Percentiles rank a stretch among this genome's conserved stretches.
Conservation (phyloP, 106 monocot species). For the Dioscorea alata region DNA sequence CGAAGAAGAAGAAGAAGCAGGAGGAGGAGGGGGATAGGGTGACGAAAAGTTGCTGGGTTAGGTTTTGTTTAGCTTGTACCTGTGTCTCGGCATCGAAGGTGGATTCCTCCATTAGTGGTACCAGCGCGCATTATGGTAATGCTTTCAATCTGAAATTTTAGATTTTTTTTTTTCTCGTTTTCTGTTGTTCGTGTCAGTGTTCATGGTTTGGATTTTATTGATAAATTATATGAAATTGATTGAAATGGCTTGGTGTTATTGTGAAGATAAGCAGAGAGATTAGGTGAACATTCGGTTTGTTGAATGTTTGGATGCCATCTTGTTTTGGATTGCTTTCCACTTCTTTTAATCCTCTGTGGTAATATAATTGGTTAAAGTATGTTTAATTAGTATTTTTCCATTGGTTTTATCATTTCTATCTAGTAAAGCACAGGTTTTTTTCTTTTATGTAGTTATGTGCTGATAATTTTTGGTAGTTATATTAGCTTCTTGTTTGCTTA, state of each 20-base stretch:
- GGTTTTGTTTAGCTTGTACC: neutral
- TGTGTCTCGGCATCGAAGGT: constrained; percentile 9
- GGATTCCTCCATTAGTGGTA: constrained; percentile 8
- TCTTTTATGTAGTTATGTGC: too few species aligned
- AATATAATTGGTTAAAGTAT: too few species aligned
- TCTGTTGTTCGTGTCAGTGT: neutral
- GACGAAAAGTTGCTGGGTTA: neutral
- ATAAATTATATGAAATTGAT: neutral
- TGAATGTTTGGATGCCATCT: too few species aligned
- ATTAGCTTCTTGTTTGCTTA: too few species aligned
- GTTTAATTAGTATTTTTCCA: too few species aligned
- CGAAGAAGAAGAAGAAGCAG: neutral
- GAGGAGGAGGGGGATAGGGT: neutral
- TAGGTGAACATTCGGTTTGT: neutral
- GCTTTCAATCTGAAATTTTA: neutral
- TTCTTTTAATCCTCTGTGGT: too few species aligned
- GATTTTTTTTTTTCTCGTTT: neutral
- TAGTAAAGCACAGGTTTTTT: too few species aligned
- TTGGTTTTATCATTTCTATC: too few species aligned
- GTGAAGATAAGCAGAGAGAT: neutral
- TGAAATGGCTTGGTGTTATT: neutral
- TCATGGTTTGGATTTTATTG: neutral
- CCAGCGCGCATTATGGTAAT: constrained; percentile 16
- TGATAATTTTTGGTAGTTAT: too few species aligned
- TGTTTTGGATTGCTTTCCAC: too few species aligned